phyloP scores from a whole-genome alignment of 371 early-diverging fungal genomes.

The Mycotypha africana region DNA sequence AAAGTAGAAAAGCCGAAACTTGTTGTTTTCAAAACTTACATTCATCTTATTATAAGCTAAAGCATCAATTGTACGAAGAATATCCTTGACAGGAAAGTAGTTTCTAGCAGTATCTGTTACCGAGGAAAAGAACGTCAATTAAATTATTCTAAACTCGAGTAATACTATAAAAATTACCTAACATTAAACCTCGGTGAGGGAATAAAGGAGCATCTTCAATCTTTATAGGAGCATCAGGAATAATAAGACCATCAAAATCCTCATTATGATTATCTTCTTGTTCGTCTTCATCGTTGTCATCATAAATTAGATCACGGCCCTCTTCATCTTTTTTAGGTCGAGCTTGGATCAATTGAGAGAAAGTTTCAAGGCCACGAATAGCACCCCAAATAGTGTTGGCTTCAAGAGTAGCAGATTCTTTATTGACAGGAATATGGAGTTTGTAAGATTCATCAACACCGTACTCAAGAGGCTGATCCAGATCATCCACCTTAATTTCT shows the following conservation, averaged over 20 bases:
- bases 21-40: too few species aligned
- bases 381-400: conserved; percentile 73
- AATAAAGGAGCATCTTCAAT: conserved; percentile 67
- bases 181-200: conserved; percentile 68
- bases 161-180: conserved; percentile 23
- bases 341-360: conserved; percentile 62
- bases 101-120: conserved; percentile 68
- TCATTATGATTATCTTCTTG: conserved; percentile 13
- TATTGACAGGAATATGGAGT: conserved; percentile 44
- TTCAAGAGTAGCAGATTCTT: conserved; percentile 36
- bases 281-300: conserved; percentile 10
- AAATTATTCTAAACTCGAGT: neutral
- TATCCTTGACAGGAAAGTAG: conserved; percentile 59
- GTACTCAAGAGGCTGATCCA: conserved; percentile 30
- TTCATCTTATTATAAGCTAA: conserved; percentile 58
- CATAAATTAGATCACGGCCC: neutral
- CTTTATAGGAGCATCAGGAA: conserved; percentile 54
- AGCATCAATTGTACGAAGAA: conserved; percentile 51
- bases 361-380: conserved; percentile 70
- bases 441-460: conserved; percentile 65
- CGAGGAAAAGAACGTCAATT: neutral
- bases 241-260: conserved; percentile 20
- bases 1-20: too few species aligned
- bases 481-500: conserved; percentile 27
- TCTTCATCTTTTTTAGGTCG: conserved; percentile 6